phyloP scores from a whole-genome alignment of 192 early-diverging fungal species.

The Linnemannia hyalina region DNA sequence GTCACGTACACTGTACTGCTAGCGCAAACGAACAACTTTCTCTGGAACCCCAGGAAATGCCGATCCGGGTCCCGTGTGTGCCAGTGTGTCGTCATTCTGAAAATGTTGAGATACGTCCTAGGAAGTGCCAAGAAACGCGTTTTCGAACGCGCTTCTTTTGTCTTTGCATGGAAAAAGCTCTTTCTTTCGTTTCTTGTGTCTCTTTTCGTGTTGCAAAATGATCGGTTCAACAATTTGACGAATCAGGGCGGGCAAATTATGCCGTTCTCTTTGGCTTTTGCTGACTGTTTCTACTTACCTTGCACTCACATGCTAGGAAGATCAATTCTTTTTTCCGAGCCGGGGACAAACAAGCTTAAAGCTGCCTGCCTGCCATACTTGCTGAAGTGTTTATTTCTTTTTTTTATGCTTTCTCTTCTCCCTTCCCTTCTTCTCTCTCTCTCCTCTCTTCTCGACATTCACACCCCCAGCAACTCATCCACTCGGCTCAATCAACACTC shows the following conservation, averaged over 20 bases:
- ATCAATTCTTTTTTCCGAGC: constrained; percentile 17
- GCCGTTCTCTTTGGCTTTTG: too few species aligned
- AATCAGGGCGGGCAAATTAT: too few species aligned
- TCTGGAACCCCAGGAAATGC: not conserved
- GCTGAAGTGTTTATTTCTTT: not conserved
- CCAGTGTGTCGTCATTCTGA: not conserved
- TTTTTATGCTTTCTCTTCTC: not conserved
- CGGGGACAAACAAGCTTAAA: constrained; percentile 8
- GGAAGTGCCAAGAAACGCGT: not conserved
- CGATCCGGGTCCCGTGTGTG: not conserved
- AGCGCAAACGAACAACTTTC: not conserved
- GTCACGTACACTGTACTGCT: too few species aligned
- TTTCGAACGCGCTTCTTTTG: not conserved
- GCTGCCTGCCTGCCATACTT: not conserved
- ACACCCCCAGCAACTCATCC: not conserved
- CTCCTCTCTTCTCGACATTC: not conserved
- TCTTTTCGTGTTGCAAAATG: too few species aligned
- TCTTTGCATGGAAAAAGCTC: too few species aligned
- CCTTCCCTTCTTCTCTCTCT: not conserved
- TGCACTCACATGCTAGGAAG: not conserved
- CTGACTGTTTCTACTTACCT: too few species aligned
- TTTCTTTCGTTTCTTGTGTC: too few species aligned
- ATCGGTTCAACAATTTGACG: too few species aligned
- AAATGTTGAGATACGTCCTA: not conserved
- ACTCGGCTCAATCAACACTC: not conserved